Evolutionary conservation across 768 basidiomycete genomes (phyloP).

Genomic region (Fomitopsis pulvina): DNA sequence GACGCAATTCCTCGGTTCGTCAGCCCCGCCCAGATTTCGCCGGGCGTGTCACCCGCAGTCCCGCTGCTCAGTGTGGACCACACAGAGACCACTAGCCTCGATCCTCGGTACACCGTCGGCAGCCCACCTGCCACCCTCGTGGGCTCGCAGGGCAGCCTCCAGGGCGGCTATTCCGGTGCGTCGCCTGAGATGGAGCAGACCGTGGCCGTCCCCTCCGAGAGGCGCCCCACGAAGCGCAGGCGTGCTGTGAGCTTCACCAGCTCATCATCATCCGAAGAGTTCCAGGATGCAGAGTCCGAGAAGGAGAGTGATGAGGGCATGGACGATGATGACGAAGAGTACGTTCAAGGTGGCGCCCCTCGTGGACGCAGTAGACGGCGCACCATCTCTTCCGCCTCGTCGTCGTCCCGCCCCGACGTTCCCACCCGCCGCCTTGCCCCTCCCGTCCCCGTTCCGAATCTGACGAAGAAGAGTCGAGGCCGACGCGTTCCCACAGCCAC

Average conservation of each 20-base stretch:
- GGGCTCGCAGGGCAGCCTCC: constrained; percentile 1
- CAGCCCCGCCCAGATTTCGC: constrained; percentile 14
- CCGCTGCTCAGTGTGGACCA: constrained; percentile 5
- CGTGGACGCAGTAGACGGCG: constrained; percentile 10
- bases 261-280: constrained; percentile 7
- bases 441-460: constrained; percentile 67
- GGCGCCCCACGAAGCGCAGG: constrained; percentile 8
- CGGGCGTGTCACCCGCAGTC: constrained; percentile 11
- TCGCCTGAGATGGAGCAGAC: constrained; percentile 10
- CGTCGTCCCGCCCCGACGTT: constrained; percentile 5
- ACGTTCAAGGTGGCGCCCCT: constrained; percentile 4
- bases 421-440: constrained; percentile 37
- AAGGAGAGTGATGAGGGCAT: not conserved
- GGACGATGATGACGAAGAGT: constrained; percentile 15
- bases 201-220: constrained; percentile 4
- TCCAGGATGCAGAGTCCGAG: constrained; percentile 11
- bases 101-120: constrained; percentile 14
- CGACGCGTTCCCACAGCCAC: constrained; percentile 60
- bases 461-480: constrained; percentile 77
- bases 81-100: constrained; percentile 5
- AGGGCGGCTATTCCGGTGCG: constrained; percentile 7
- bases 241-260: constrained; percentile 13
- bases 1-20: constrained; percentile 13
- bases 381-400: constrained; percentile 5
- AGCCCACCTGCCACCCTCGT: constrained; percentile 2